These are phyloP conservation scores for Hericium coralloides DNA, from an alignment of 768 basidiomycete species.

Conservation along the genomic window DNA sequence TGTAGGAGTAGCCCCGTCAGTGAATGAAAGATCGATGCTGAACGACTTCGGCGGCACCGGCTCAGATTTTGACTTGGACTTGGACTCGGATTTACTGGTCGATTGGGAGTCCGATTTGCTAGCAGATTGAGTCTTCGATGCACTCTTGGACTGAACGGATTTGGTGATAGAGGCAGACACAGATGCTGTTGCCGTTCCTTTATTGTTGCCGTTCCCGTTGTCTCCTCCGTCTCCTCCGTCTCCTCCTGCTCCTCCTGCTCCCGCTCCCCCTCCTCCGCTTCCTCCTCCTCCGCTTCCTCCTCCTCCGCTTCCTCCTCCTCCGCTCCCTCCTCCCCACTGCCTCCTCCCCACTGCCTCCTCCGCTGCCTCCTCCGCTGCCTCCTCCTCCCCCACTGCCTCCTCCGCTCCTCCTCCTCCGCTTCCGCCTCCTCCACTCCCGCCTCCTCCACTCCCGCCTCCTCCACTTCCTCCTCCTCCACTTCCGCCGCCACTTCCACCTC, in stretches of 20 bases:
- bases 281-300: constrained; percentile 27
- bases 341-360: neutral
- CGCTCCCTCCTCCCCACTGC: constrained; percentile 2
- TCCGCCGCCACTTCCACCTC: too few species aligned
- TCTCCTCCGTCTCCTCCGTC: too few species aligned
- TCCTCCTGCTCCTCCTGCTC: neutral
- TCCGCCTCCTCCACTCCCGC: too few species aligned
- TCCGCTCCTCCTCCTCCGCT: constrained; percentile 3
- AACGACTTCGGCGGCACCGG: neutral
- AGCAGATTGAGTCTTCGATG: neutral
- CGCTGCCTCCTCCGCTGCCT: neutral
- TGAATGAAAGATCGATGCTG: neutral
- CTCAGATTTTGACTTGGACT: neutral
- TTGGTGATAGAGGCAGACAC: neutral
- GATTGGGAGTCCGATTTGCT: neutral
- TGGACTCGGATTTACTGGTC: neutral
- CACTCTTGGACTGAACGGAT: neutral
- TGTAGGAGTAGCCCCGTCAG: neutral
- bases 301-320: constrained; percentile 6
- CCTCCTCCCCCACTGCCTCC: too few species aligned
- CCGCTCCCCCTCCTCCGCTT: constrained; percentile 36
- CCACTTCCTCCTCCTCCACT: too few species aligned
- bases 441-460: too few species aligned
- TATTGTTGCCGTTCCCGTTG: too few species aligned
- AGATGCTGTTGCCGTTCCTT: too few species aligned